phyloP scores from a whole-genome alignment of 2,329 filamentous ascomycete genomes.

The Monosporascus ibericus region DNA sequence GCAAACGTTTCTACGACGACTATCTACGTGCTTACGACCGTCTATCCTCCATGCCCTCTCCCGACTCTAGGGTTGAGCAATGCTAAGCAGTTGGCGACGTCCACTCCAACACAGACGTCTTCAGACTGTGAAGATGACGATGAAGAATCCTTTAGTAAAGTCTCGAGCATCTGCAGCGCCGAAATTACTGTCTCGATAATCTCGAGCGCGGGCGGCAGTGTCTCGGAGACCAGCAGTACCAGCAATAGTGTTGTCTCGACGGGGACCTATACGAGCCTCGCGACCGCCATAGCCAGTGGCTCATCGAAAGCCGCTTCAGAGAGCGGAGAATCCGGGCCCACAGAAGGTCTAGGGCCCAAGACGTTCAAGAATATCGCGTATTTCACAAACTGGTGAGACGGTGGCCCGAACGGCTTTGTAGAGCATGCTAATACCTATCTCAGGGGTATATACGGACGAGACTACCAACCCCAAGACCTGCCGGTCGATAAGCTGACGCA shows the following conservation, averaged over 20 bases:
- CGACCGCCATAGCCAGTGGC: not conserved
- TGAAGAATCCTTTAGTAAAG: not conserved
- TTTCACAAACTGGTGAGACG: conserved; percentile 47
- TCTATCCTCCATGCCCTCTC: conserved; percentile 16
- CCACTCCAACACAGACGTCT: not conserved
- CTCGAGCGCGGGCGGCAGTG: no score
- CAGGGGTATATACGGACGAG: conserved; percentile 38
- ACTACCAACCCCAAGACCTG: conserved; percentile 61
- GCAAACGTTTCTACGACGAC: conserved; percentile 17
- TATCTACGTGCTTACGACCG: conserved; percentile 18
- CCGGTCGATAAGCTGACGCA: conserved; percentile 66
- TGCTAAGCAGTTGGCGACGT: not conserved
- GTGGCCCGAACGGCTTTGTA: not conserved
- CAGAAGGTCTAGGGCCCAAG: not conserved
- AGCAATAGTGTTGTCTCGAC: not conserved
- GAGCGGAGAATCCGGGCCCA: not conserved
- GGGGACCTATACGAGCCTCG: not conserved
- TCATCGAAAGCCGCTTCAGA: not conserved
- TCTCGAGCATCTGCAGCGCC: not conserved
- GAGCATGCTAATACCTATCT: conserved; percentile 2
- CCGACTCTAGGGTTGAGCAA: not conserved
- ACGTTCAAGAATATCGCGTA: conserved; percentile 40
- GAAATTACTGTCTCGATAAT: not conserved
- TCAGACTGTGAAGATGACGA: not conserved
- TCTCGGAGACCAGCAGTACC: not conserved